Percentiles rank a stretch among this genome's conserved stretches.
Evolutionary conservation across 305 asterid species (phyloP).

Genomic region (Lippia alba): DNA sequence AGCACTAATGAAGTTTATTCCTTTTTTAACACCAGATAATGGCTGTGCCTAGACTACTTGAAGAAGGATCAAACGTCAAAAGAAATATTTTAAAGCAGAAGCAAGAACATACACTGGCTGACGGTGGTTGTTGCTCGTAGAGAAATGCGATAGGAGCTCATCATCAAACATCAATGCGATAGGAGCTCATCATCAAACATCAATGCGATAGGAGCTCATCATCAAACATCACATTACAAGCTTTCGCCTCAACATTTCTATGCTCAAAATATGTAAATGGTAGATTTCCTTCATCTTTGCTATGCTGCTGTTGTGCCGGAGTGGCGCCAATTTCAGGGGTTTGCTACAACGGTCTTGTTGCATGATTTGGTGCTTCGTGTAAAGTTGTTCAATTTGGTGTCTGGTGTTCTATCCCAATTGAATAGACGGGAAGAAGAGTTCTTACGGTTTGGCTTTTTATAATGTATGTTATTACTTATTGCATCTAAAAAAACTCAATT

Average conservation of each 20-base stretch:
- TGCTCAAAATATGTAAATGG: constrained; percentile 44
- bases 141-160: constrained; percentile 3
- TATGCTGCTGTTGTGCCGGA: constrained; percentile 23
- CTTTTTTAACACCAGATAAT: constrained; percentile 58
- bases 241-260: constrained; percentile 21
- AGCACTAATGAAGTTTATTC: constrained; percentile 4
- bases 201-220: constrained; percentile 4
- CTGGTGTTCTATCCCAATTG: constrained; percentile 26
- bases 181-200: constrained; percentile 2
- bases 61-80: constrained; percentile 88
- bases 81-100: constrained; percentile 85
- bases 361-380: constrained; percentile 33
- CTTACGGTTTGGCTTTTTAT: constrained; percentile 25
- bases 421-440: constrained; percentile 1
- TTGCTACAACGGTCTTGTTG: constrained; percentile 1
- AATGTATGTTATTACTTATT: neutral
- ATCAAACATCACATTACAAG: constrained; percentile 21
- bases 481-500: neutral
- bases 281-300: constrained; percentile 22
- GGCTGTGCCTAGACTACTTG: constrained; percentile 95
- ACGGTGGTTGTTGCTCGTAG: constrained; percentile 76
- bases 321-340: constrained; percentile 17
- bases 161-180: constrained; percentile 8
- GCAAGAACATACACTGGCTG: constrained; percentile 62
- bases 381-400: constrained; percentile 42